These are phyloP conservation scores for Cryptococcus sp. DNA, from an alignment of 1,284 basidiomycete genomes.

Conservation along the genomic window DNA sequence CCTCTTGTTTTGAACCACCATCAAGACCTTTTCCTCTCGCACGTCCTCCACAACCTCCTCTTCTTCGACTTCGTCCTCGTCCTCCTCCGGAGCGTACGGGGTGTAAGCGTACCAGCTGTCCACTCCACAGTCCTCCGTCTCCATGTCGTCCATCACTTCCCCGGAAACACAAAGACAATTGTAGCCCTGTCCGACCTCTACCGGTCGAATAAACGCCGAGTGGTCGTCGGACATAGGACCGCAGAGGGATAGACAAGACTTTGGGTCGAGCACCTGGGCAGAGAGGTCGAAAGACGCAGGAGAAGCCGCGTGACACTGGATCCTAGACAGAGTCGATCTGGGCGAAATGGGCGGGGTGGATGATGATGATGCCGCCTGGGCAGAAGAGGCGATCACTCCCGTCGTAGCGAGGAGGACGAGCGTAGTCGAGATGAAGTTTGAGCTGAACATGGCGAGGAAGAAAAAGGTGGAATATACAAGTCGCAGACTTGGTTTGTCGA, in stretches of 20 bases:
- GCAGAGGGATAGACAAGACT: not conserved
- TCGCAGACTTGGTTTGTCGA: too few relatives aligned
- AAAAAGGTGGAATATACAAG: not conserved
- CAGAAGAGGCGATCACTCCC: not conserved
- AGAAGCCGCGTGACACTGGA: not conserved
- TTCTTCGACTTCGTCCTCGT: not conserved
- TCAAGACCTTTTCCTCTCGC: not conserved
- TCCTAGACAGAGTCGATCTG: not conserved
- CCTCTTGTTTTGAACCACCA: not conserved
- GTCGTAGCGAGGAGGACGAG: too few relatives aligned
- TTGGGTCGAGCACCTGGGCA: not conserved
- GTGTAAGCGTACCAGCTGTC: not conserved
- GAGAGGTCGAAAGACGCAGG: not conserved
- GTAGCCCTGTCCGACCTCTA: not conserved
- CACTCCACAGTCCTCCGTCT: not conserved
- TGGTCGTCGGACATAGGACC: not conserved
- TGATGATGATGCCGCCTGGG: not conserved
- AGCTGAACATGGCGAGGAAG: not conserved
- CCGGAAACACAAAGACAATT: not conserved
- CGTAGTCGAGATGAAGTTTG: not conserved
- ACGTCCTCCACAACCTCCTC: not conserved
- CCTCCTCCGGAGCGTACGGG: not conserved
- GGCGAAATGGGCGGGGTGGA: not conserved
- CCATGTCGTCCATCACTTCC: not conserved
- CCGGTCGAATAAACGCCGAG: not conserved